Percentiles rank a stretch among this genome's conserved stretches.
Conservation (phyloP, 495 filamentous ascomycete species). For the Bryoglossum gracile region DNA sequence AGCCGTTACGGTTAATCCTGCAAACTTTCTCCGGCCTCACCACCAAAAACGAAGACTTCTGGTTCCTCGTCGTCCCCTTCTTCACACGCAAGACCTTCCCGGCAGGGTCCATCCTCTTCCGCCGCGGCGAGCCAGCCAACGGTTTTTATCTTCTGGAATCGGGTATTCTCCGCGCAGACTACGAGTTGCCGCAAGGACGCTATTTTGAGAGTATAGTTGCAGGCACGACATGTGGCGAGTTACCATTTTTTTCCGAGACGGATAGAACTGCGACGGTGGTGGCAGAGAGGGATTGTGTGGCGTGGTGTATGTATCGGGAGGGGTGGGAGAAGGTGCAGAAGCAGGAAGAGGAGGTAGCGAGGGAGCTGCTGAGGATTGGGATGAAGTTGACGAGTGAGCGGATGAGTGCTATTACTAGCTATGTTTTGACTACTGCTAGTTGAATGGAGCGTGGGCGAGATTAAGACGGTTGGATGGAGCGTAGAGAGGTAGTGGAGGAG, state of each 20-base stretch:
- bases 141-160: conserved; percentile 89
- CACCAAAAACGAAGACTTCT: conserved; percentile 85
- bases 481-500: no score
- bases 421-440: conserved; percentile 34
- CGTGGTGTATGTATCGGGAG: conserved; percentile 68
- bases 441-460: no score
- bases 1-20: conserved; percentile 83
- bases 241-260: conserved; percentile 92
- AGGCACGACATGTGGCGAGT: conserved; percentile 89
- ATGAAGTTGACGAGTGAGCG: conserved; percentile 85
- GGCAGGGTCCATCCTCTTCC: conserved; percentile 66
- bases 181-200: conserved; percentile 79
- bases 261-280: conserved; percentile 77
- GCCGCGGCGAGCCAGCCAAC: conserved; percentile 58
- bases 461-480: no score
- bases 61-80: conserved; percentile 69
- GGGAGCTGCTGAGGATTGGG: conserved; percentile 74
- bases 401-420: conserved; percentile 82
- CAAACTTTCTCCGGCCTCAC: conserved; percentile 87
- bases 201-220: conserved; percentile 89
- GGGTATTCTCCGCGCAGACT: conserved; percentile 83
- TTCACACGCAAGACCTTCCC: conserved; percentile 60
- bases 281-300: conserved; percentile 71
- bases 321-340: conserved; percentile 65
- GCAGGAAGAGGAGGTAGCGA: conserved; percentile 64